Conservation (phyloP, 2,329 filamentous ascomycete species). For the Nemania bipapillata region DNA sequence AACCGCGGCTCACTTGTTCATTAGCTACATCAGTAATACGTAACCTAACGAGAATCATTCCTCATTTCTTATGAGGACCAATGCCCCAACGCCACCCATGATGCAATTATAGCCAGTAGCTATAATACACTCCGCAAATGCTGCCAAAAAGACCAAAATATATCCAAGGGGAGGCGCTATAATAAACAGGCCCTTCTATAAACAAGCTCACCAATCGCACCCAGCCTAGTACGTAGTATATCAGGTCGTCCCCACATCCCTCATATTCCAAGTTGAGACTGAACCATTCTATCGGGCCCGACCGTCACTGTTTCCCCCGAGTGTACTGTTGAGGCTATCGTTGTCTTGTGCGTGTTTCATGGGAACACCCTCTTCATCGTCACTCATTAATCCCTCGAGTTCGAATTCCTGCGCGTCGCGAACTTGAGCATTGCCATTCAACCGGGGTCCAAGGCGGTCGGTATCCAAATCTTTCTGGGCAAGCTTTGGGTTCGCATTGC, state of each 20-base stretch:
- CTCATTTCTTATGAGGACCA: neutral
- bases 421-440: slow-evolving; percentile 55
- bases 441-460: slow-evolving; percentile 54
- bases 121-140: neutral
- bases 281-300: slow-evolving; percentile 42
- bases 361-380: slow-evolving; percentile 76
- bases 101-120: slow-evolving; percentile 15
- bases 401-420: slow-evolving; percentile 93
- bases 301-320: slow-evolving; percentile 60
- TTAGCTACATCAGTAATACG: neutral
- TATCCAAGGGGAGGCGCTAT: neutral
- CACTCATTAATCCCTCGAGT: slow-evolving; percentile 87
- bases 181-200: neutral
- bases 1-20: neutral
- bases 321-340: slow-evolving; percentile 59
- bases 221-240: neutral
- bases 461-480: slow-evolving; percentile 54
- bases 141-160: neutral
- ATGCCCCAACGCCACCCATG: slow-evolving; percentile 23
- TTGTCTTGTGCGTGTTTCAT: slow-evolving; percentile 49
- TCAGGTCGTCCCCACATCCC: neutral
- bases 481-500: slow-evolving; percentile 57
- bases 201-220: neutral
- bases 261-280: neutral
- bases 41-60: slow-evolving; percentile 14